These are phyloP conservation scores for Yamadazyma sp. DNA, from an alignment of 805 yeast genomes.

Conservation along the genomic window DNA sequence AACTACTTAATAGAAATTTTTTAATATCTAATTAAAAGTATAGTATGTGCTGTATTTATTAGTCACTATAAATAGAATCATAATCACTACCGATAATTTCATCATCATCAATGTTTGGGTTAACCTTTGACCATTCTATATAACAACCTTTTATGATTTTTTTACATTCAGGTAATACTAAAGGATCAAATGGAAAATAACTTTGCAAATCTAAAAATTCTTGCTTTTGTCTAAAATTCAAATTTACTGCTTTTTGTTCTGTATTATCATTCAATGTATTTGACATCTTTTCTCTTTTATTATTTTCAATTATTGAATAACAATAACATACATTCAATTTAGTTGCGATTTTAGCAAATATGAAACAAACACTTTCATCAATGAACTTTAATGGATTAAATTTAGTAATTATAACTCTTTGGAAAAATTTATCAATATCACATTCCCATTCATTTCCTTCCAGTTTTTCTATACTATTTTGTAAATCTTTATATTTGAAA, in stretches of 20 bases:
- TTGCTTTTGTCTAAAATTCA: constrained; percentile 58
- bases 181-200: constrained; percentile 96
- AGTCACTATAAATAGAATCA: not conserved
- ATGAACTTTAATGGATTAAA: constrained; percentile 93
- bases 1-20: not conserved
- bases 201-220: constrained; percentile 88
- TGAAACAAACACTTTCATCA: constrained; percentile 87
- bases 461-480: constrained; percentile 1
- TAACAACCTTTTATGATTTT: constrained; percentile 48
- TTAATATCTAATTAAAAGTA: not conserved
- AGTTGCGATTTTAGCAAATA: constrained; percentile 91
- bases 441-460: constrained; percentile 64
- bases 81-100: constrained; percentile 1
- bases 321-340: constrained; percentile 89
- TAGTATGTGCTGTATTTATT: not conserved
- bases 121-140: constrained; percentile 70
- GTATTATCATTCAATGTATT: constrained; percentile 22
- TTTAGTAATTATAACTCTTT: constrained; percentile 76
- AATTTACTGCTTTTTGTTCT: constrained; percentile 18
- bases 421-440: constrained; percentile 80
- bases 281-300: constrained; percentile 65
- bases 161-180: constrained; percentile 64
- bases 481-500: constrained; percentile 67
- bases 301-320: constrained; percentile 87
- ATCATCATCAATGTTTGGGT: constrained; percentile 51